Percentiles rank a stretch among this genome's conserved stretches.
phyloP scores from a whole-genome alignment of 495 filamentous ascomycete species.

The Talaromyces thailandensis region DNA sequence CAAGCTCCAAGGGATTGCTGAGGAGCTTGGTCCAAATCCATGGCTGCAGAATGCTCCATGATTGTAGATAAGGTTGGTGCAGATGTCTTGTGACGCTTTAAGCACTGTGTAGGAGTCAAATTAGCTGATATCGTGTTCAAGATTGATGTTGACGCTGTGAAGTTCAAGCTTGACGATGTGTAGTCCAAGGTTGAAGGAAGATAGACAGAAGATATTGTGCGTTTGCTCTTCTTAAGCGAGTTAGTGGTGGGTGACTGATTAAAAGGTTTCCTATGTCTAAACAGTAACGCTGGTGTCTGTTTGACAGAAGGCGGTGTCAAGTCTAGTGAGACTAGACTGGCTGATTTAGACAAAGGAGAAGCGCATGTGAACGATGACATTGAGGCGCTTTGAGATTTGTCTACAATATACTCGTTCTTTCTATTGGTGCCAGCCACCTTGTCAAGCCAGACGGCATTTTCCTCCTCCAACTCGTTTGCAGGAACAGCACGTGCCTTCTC shows the following conservation, averaged over 20 bases:
- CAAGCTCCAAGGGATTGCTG: neutral
- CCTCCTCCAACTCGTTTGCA: constrained; percentile 33
- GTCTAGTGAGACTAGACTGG: constrained; percentile 9
- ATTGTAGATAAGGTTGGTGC: neutral
- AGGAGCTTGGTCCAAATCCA: neutral
- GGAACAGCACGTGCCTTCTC: constrained; percentile 32
- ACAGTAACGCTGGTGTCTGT: neutral
- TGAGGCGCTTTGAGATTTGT: constrained; percentile 13
- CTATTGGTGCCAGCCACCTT: constrained; percentile 41
- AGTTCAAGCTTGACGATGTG: neutral
- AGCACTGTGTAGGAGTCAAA: neutral
- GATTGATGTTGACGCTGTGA: neutral
- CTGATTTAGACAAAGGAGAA: constrained; percentile 5
- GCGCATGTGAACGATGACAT: neutral
- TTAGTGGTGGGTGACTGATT: neutral
- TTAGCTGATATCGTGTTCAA: neutral
- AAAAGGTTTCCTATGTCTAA: neutral
- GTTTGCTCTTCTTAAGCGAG: neutral
- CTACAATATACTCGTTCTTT: constrained; percentile 17
- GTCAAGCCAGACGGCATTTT: constrained; percentile 45
- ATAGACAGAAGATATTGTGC: neutral
- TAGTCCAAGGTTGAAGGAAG: neutral
- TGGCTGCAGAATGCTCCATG: neutral
- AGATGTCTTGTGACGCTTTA: neutral
- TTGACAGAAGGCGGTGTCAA: constrained; percentile 3